Conservation (phyloP, 2,329 filamentous ascomycete species). For the Botryosphaeria dothidea region DNA sequence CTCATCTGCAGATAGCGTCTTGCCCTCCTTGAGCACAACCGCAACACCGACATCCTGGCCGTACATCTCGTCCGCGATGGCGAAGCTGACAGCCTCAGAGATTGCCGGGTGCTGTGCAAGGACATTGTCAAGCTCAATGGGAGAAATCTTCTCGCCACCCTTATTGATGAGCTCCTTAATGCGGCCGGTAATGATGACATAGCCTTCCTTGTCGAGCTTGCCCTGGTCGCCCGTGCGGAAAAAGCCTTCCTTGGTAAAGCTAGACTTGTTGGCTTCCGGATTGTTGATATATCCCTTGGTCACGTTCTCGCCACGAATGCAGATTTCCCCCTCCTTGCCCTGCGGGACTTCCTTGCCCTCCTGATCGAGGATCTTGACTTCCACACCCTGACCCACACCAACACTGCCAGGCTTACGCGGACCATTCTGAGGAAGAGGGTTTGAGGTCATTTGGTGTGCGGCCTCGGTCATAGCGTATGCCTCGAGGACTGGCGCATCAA, state of each 20-base stretch:
- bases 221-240: slow-evolving; percentile 90
- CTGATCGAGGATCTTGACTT: slow-evolving; percentile 74
- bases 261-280: slow-evolving; percentile 69
- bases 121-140: slow-evolving; percentile 84
- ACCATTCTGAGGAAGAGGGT: slow-evolving; percentile 57
- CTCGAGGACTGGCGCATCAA: slow-evolving; percentile 79
- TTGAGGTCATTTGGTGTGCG: slow-evolving; percentile 79
- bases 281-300: slow-evolving; percentile 88
- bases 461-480: slow-evolving; percentile 94
- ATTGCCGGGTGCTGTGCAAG: slow-evolving; percentile 72
- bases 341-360: slow-evolving; percentile 67
- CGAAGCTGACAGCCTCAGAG: slow-evolving; percentile 79
- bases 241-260: slow-evolving; percentile 74
- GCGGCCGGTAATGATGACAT: slow-evolving; percentile 82
- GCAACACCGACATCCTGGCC: slow-evolving; percentile 80
- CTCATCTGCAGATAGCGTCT: slow-evolving; percentile 56
- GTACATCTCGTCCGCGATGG: slow-evolving; percentile 78
- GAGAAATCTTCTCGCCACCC: slow-evolving; percentile 85
- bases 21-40: slow-evolving; percentile 69
- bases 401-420: slow-evolving; percentile 81
- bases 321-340: slow-evolving; percentile 77
- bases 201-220: slow-evolving; percentile 76
- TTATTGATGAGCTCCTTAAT: slow-evolving; percentile 95
- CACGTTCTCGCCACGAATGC: slow-evolving; percentile 78
- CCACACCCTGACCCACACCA: slow-evolving; percentile 79